Percentiles rank a stretch among this genome's conserved stretches.
phyloP scores from a whole-genome alignment of 345 rosid species.

The Firmiana major region DNA sequence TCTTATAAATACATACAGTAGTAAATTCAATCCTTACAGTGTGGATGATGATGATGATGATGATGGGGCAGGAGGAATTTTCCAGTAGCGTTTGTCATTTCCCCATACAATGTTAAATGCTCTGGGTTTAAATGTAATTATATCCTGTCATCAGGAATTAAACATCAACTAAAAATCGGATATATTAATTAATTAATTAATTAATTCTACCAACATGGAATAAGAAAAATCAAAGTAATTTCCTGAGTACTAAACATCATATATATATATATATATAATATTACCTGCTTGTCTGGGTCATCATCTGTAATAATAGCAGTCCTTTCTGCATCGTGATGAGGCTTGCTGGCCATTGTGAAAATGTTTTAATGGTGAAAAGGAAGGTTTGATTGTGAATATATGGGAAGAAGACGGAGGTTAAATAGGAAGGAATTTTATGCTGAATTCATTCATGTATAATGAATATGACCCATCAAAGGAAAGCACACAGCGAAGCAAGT shows the following conservation, averaged over 20 bases:
- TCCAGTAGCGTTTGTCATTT: slow-evolving; percentile 10
- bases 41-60: neutral
- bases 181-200: too few species aligned
- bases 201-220: neutral
- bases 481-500: neutral
- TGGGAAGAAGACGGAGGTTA: neutral
- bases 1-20: neutral
- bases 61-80: neutral
- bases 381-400: neutral
- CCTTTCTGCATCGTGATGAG: slow-evolving; percentile 14
- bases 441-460: neutral
- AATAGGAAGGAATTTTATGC: neutral
- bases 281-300: too few species aligned
- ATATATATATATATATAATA: too few species aligned
- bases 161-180: too few species aligned
- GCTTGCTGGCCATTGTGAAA: slow-evolving; percentile 7
- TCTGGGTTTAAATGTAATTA: neutral
- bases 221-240: neutral
- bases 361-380: neutral
- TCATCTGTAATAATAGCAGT: too few species aligned
- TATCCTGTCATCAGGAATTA: neutral
- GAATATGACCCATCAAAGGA: neutral
- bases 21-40: neutral
- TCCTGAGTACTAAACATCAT: neutral
- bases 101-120: slow-evolving; percentile 25